These are phyloP conservation scores for Geotrichum europaeum DNA, from an alignment of 1,139 yeast species.

Conservation along the genomic window DNA sequence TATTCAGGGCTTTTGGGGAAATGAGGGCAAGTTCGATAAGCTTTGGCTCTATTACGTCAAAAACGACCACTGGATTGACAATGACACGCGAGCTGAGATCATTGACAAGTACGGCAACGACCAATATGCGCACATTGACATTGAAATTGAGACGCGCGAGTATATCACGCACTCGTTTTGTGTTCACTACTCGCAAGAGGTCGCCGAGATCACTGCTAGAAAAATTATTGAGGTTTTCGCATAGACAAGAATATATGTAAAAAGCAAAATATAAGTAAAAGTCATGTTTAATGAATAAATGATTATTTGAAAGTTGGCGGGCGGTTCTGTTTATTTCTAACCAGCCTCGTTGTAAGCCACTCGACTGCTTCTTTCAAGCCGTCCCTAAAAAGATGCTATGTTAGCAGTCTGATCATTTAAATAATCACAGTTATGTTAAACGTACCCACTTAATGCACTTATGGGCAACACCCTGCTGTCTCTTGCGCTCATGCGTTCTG, in stretches of 20 bases:
- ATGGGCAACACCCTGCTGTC: slow-evolving; percentile 87
- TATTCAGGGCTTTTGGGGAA: slow-evolving; percentile 47
- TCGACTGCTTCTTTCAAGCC: slow-evolving; percentile 84
- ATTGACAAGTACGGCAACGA: slow-evolving; percentile 34
- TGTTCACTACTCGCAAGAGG: slow-evolving; percentile 47
- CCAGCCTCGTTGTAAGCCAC: slow-evolving; percentile 75
- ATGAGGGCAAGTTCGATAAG: slow-evolving; percentile 25
- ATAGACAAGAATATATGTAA: not conserved
- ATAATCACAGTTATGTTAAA: not conserved
- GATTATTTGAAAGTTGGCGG: slow-evolving; percentile 48
- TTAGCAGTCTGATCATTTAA: not conserved
- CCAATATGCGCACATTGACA: slow-evolving; percentile 23
- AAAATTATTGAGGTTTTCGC: slow-evolving; percentile 5
- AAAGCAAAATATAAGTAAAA: not conserved
- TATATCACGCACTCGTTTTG: slow-evolving; percentile 53
- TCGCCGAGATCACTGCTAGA: slow-evolving; percentile 42
- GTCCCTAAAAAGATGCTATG: slow-evolving; percentile 38
- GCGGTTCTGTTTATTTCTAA: slow-evolving; percentile 66
- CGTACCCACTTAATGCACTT: slow-evolving; percentile 63
- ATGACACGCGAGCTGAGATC: slow-evolving; percentile 42
- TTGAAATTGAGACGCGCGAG: slow-evolving; percentile 29
- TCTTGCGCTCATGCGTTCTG: slow-evolving; percentile 80
- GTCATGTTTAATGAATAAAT: not conserved
- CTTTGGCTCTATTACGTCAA: slow-evolving; percentile 55
- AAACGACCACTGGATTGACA: slow-evolving; percentile 57